A percentile compares a stretch with the other conserved stretches of the same genome.
Conservation (phyloP, 208 protist genomes). For the Trypanosoma congolense region DNA sequence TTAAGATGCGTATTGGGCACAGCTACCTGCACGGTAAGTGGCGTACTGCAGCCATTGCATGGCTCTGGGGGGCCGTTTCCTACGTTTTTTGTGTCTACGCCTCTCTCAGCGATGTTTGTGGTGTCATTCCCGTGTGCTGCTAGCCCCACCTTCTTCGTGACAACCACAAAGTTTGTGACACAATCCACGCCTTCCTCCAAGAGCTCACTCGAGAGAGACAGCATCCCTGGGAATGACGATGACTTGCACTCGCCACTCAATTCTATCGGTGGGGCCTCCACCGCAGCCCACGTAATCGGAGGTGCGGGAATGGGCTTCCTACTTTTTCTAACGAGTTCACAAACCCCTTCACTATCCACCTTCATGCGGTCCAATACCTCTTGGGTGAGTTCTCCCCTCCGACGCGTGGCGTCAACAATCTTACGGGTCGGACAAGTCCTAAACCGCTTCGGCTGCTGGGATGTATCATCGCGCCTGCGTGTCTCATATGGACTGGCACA, state of each 20-base stretch:
- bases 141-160: background rate
- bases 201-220: background rate
- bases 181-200: background rate
- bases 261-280: background rate
- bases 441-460: no score
- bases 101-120: background rate
- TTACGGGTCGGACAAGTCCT: no score
- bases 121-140: background rate
- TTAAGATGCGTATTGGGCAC: conserved; percentile 12
- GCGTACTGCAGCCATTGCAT: background rate
- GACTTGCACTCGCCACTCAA: background rate
- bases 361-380: background rate
- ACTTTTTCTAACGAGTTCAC: background rate
- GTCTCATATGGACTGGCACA: no score
- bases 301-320: background rate
- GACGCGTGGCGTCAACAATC: background rate
- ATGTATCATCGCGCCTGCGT: no score
- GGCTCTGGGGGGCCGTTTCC: background rate
- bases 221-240: background rate
- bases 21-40: conserved; percentile 26
- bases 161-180: background rate
- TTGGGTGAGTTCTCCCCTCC: background rate
- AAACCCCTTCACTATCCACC: background rate
- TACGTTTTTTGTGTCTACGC: background rate
- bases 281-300: background rate